A percentile compares a stretch with the other conserved stretches of the same genome.
Evolutionary conservation across 176 grass and related monocot genomes (phyloP).

Genomic region (Puccinellia tenuiflora): DNA sequence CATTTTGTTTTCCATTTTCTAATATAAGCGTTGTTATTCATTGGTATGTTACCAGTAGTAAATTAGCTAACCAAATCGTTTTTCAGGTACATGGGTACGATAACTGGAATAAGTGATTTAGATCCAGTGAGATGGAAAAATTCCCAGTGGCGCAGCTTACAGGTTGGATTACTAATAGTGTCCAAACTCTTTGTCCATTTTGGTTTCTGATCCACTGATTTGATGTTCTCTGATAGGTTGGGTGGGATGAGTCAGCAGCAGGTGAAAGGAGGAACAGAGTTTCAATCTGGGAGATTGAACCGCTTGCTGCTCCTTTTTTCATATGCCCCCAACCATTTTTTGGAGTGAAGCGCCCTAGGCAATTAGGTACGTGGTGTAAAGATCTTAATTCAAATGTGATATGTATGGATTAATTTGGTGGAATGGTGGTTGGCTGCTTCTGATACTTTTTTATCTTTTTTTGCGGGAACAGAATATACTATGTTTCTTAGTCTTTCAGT

Average conservation of each 20-base stretch:
- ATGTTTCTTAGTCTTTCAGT: not conserved
- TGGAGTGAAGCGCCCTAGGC: conserved; percentile 69
- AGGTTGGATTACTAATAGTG: conserved; percentile 41
- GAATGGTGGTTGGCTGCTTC: not conserved
- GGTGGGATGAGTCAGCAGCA: conserved; percentile 96
- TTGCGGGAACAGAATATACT: not conserved
- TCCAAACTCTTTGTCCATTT: not conserved
- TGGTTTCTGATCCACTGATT: conserved; percentile 4
- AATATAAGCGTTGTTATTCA: not conserved
- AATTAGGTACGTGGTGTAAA: conserved; percentile 42
- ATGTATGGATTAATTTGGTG: not conserved
- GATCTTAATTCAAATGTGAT: not conserved
- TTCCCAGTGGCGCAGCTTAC: conserved; percentile 95
- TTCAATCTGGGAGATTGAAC: conserved; percentile 98
- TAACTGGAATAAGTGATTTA: conserved; percentile 94
- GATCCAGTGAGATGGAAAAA: conserved; percentile 98
- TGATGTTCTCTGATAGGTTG: conserved; percentile 50
- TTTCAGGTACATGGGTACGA: conserved; percentile 97
- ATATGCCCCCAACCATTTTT: conserved; percentile 96
- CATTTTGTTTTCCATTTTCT: not conserved
- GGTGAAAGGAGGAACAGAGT: conserved; percentile 88
- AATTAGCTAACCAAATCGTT: conserved; percentile 3
- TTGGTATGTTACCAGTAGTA: not conserved
- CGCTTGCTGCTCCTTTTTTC: conserved; percentile 88
- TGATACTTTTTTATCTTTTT: not conserved